Conservation (phyloP, 2,329 filamentous ascomycete species). For the Verticillium klebahnii region DNA sequence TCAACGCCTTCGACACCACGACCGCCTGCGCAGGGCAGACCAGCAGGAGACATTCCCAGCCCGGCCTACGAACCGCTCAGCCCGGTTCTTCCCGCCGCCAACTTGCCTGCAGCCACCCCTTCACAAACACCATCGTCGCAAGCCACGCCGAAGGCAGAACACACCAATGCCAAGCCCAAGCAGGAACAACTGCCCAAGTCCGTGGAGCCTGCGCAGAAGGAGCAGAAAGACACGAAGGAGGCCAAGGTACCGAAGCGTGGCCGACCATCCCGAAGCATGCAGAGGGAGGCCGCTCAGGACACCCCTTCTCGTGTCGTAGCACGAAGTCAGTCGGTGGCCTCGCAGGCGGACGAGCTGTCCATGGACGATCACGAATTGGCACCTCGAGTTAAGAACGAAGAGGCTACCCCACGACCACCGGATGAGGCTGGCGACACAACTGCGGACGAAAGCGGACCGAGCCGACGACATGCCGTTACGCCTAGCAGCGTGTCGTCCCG, state of each 20-base stretch:
- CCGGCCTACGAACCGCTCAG: conserved; percentile 57
- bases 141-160: conserved; percentile 26
- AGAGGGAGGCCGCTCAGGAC: conserved; percentile 27
- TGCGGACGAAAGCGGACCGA: conserved; percentile 45
- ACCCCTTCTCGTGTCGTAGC: conserved; percentile 26
- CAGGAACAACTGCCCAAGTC: neutral
- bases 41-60: conserved; percentile 36
- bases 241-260: conserved; percentile 20
- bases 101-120: conserved; percentile 23
- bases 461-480: conserved; percentile 30
- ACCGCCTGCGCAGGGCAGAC: conserved; percentile 17
- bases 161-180: neutral
- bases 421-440: conserved; percentile 54
- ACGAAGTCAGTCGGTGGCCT: conserved; percentile 41
- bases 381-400: conserved; percentile 55
- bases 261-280: conserved; percentile 29
- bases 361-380: conserved; percentile 34
- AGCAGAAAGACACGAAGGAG: conserved; percentile 11
- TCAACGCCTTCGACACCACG: conserved; percentile 56
- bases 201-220: neutral
- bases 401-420: conserved; percentile 46
- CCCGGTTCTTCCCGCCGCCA: conserved; percentile 38
- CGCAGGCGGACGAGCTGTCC: conserved; percentile 43
- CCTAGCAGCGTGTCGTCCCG: conserved; percentile 32
- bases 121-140: conserved; percentile 26